phyloP scores from a whole-genome alignment of 2,329 filamentous ascomycete species.

The Cladorrhinum sp. region DNA sequence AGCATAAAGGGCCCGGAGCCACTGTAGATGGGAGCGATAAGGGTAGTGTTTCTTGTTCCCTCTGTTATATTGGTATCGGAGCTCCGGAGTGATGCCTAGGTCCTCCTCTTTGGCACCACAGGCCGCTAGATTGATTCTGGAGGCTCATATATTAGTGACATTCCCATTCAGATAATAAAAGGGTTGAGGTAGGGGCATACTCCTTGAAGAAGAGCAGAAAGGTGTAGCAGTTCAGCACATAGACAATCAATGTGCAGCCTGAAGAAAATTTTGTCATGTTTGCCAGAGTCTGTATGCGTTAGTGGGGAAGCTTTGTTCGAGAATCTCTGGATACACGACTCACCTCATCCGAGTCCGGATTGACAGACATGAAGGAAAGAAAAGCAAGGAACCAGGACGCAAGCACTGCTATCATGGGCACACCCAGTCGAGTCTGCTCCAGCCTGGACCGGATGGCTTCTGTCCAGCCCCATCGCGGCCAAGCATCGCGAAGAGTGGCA shows the following conservation, averaged over 20 bases:
- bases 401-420: conserved; percentile 38
- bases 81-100: conserved; percentile 6
- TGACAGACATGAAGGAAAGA: conserved; percentile 36
- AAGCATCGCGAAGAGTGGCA: conserved; percentile 38
- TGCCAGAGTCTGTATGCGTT: conserved; percentile 29
- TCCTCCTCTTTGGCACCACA: conserved; percentile 1
- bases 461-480: conserved; percentile 33
- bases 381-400: conserved; percentile 37
- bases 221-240: conserved; percentile 33
- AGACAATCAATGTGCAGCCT: conserved; percentile 37
- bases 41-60: conserved; percentile 10
- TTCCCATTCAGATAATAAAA: background rate
- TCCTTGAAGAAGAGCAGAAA: conserved; percentile 33
- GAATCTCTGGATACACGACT: background rate
- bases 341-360: conserved; percentile 22
- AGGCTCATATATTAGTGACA: background rate
- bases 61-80: conserved; percentile 7
- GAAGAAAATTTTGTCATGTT: conserved; percentile 35
- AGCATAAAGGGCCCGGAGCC: conserved; percentile 8
- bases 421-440: conserved; percentile 36
- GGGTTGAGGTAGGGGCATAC: conserved; percentile 7
- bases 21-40: conserved; percentile 11
- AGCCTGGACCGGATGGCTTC: conserved; percentile 33
- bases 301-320: background rate
- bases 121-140: background rate